Evolutionary conservation across 441 rosid genomes (phyloP).

Genomic region (Melastoma candidum): DNA sequence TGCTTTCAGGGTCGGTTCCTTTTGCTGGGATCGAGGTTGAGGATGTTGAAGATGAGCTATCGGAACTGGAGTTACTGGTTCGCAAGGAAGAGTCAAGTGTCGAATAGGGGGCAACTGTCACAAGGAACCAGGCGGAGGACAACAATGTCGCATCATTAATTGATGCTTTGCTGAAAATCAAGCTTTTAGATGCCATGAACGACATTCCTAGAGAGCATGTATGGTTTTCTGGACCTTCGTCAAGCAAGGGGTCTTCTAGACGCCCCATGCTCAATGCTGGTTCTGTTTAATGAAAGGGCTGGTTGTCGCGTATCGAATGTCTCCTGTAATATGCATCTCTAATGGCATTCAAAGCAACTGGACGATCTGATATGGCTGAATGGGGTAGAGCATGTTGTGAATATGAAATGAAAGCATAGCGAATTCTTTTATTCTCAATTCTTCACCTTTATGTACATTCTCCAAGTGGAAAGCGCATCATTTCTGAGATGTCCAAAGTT

Average conservation of each 20-base stretch:
- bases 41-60: slow-evolving; percentile 57
- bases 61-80: slow-evolving; percentile 48
- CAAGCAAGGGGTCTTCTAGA: background rate
- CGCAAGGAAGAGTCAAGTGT: slow-evolving; percentile 26
- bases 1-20: too few relatives aligned
- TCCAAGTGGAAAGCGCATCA: too few relatives aligned
- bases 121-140: slow-evolving; percentile 18
- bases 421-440: too few relatives aligned
- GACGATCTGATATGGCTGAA: too few relatives aligned
- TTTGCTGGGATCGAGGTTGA: slow-evolving; percentile 47
- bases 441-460: too few relatives aligned
- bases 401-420: too few relatives aligned
- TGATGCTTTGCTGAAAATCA: slow-evolving; percentile 45
- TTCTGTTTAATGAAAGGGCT: slow-evolving; percentile 3
- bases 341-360: too few relatives aligned
- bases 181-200: slow-evolving; percentile 25
- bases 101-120: slow-evolving; percentile 2
- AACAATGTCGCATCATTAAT: slow-evolving; percentile 32
- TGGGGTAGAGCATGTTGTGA: too few relatives aligned
- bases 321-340: background rate
- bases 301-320: background rate
- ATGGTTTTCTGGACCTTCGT: background rate
- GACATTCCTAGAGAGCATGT: background rate
- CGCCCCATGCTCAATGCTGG: slow-evolving; percentile 4
- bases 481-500: too few relatives aligned